Percentiles rank a stretch among this genome's conserved stretches.
phyloP scores from a whole-genome alignment of 2,329 filamentous ascomycete genomes.

The Penicillium janthinellum region DNA sequence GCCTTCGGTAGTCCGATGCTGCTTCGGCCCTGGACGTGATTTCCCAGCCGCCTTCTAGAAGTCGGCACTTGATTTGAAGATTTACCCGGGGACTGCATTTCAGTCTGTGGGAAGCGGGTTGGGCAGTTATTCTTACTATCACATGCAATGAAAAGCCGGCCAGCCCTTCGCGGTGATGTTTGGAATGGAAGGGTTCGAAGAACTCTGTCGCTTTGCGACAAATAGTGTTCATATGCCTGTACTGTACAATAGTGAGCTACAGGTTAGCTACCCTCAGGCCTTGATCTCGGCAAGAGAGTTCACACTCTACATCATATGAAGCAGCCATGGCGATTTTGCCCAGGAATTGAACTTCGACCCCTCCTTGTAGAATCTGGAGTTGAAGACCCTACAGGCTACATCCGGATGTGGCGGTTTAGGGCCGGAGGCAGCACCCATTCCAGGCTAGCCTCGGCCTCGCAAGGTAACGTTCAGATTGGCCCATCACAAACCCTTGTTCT shows the following conservation, averaged over 20 bases:
- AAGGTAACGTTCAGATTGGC: neutral
- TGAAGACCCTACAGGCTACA: neutral
- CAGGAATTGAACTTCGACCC: neutral
- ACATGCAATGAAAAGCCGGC: neutral
- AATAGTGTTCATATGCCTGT: neutral
- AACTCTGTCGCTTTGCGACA: neutral
- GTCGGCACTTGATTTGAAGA: neutral
- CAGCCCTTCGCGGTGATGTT: neutral
- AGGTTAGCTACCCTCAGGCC: neutral
- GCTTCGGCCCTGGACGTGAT: neutral
- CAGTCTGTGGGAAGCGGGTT: neutral
- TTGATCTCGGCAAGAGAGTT: neutral
- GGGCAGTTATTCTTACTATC: neutral
- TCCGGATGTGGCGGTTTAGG: slow-evolving; percentile 4
- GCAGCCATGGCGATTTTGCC: neutral
- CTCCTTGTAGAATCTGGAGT: slow-evolving; percentile 1
- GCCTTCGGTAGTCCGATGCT: neutral
- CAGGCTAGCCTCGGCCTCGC: neutral
- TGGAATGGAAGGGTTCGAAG: neutral
- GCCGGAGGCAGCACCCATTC: neutral
- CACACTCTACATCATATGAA: neutral
- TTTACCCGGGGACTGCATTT: neutral
- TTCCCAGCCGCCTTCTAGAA: neutral
- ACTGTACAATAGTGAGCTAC: neutral
- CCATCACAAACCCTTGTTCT: neutral